Evolutionary conservation across 441 rosid species (phyloP).

Genomic region (Manihot esculenta): DNA sequence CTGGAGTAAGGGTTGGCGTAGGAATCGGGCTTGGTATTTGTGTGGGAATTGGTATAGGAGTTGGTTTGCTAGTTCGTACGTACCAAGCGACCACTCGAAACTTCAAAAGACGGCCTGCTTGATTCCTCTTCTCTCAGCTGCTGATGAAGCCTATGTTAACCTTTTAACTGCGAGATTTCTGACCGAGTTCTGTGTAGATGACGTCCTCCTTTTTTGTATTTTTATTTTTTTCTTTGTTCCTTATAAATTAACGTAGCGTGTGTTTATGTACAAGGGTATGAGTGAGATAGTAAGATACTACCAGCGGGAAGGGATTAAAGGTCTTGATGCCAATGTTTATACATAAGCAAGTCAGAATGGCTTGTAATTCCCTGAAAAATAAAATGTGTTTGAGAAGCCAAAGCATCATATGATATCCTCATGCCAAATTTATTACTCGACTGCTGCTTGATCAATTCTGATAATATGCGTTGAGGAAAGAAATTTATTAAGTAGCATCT

Average conservation of each 20-base stretch:
- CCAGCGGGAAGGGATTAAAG: too few species aligned
- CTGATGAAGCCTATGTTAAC: background rate
- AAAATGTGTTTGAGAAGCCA: conserved; percentile 18
- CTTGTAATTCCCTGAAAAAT: conserved; percentile 30
- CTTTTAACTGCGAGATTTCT: conserved; percentile 44
- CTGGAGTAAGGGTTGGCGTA: conserved; percentile 90
- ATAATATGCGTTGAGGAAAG: too few species aligned
- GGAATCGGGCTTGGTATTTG: conserved; percentile 91
- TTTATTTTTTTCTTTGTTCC: too few species aligned
- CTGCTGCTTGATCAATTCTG: too few species aligned
- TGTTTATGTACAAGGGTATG: conserved; percentile 11
- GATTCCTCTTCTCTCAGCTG: conserved; percentile 19
- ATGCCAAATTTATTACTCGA: background rate
- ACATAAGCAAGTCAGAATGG: conserved; percentile 22
- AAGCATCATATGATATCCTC: background rate
- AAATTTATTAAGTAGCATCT: too few species aligned
- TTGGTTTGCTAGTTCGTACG: conserved; percentile 72
- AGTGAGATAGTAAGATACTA: too few species aligned
- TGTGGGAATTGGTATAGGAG: conserved; percentile 78
- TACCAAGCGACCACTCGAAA: conserved; percentile 69
- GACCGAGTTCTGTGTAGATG: conserved; percentile 22
- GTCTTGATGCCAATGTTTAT: conserved; percentile 16
- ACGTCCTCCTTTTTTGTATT: too few species aligned
- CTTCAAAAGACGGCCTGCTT: conserved; percentile 59
- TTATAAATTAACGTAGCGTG: too few species aligned